These are phyloP conservation scores for Lablab purpureus DNA, from an alignment of 306 rosid species.

Conservation along the genomic window DNA sequence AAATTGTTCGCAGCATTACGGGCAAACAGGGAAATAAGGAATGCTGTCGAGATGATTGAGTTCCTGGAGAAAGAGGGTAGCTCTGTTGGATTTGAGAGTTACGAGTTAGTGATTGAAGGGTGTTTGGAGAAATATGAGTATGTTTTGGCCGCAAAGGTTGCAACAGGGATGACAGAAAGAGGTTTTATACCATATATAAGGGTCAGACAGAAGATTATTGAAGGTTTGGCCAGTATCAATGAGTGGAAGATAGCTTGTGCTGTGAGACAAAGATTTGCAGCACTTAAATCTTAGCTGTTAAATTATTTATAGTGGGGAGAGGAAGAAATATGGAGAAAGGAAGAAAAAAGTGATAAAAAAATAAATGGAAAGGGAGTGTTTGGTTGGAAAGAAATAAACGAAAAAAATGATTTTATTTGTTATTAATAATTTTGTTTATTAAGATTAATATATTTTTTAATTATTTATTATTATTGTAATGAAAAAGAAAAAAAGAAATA, in stretches of 20 bases:
- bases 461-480: too few relatives aligned
- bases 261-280: conserved; percentile 75
- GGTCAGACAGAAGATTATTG: conserved; percentile 80
- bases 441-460: too few relatives aligned
- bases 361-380: too few relatives aligned
- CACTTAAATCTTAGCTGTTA: conserved; percentile 56
- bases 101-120: conserved; percentile 78
- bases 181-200: conserved; percentile 66
- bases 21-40: conserved; percentile 75
- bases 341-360: too few relatives aligned
- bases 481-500: too few relatives aligned
- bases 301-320: conserved; percentile 37
- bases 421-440: too few relatives aligned
- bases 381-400: too few relatives aligned
- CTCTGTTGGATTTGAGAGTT: conserved; percentile 75
- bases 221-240: conserved; percentile 70
- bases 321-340: too few relatives aligned
- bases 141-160: conserved; percentile 82
- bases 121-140: conserved; percentile 77
- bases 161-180: conserved; percentile 65
- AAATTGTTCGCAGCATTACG: conserved; percentile 66
- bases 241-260: conserved; percentile 80
- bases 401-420: too few relatives aligned
- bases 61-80: conserved; percentile 65
- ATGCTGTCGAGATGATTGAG: conserved; percentile 67